These are phyloP conservation scores for Crithidia expoeki DNA, from an alignment of 208 protist genomes.

Conservation along the genomic window DNA sequence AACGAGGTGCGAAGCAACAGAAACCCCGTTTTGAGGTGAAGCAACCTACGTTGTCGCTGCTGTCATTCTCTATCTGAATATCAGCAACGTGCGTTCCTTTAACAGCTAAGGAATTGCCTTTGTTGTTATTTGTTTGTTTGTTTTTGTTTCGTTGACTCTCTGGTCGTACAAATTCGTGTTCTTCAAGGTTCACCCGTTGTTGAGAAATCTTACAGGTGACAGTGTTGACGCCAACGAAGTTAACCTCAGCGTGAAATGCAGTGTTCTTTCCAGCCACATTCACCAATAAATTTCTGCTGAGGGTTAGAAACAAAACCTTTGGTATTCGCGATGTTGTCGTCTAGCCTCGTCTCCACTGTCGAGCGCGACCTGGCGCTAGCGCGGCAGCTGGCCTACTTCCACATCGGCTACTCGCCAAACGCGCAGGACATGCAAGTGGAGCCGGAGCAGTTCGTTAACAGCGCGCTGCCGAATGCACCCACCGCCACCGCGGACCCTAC, in stretches of 20 bases:
- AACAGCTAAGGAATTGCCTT: too few relatives aligned
- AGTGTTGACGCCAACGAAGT: too few relatives aligned
- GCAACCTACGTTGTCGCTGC: too few relatives aligned
- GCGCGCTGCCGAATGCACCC: neutral
- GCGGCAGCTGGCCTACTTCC: constrained; percentile 26
- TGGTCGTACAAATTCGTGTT: too few relatives aligned
- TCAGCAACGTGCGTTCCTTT: too few relatives aligned
- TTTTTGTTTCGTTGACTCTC: neutral
- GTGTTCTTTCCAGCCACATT: too few relatives aligned
- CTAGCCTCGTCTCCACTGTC: constrained; percentile 19
- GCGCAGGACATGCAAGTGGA: constrained; percentile 9
- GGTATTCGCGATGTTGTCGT: constrained; percentile 10
- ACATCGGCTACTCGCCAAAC: constrained; percentile 18
- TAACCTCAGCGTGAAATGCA: too few relatives aligned
- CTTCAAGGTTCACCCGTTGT: too few relatives aligned
- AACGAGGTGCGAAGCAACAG: too few relatives aligned
- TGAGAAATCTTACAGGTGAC: too few relatives aligned
- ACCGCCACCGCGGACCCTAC: neutral
- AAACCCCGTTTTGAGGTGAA: too few relatives aligned
- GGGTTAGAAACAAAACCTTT: constrained; percentile 14
- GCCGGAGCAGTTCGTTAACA: constrained; percentile 9
- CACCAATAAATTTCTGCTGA: constrained; percentile 4
- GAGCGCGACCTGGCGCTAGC: constrained; percentile 28
- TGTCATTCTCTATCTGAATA: too few relatives aligned
- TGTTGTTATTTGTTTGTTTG: neutral